A percentile compares a stretch with the other conserved stretches of the same genome.
phyloP scores from a whole-genome alignment of 1,284 basidiomycete species.

The Melampsora occidentalis region DNA sequence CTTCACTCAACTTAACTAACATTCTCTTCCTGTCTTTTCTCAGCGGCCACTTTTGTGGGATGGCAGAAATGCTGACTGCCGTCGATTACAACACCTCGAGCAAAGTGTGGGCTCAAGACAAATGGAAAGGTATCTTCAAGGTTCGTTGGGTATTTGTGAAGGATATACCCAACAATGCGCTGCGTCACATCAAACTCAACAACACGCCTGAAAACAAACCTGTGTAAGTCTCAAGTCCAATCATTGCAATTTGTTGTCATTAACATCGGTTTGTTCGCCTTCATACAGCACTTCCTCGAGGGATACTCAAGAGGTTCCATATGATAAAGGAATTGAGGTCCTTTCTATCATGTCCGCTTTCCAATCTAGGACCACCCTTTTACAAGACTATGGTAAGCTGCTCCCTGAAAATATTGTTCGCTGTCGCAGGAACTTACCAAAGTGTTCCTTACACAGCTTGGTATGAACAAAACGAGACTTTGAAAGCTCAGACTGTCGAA shows the following conservation, averaged over 20 bases:
- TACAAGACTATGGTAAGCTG: slow-evolving; percentile 62
- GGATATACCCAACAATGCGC: slow-evolving; percentile 81
- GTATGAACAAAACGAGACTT: slow-evolving; percentile 38
- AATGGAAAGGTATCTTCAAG: slow-evolving; percentile 97
- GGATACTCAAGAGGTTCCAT: slow-evolving; percentile 77
- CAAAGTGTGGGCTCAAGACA: slow-evolving; percentile 94
- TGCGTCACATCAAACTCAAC: slow-evolving; percentile 66
- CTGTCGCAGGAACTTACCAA: background rate
- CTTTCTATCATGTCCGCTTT: slow-evolving; percentile 87
- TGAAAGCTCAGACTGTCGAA: slow-evolving; percentile 17
- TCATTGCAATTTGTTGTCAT: background rate
- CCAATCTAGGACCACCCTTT: slow-evolving; percentile 79
- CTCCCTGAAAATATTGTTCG: background rate
- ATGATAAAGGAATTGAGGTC: slow-evolving; percentile 91
- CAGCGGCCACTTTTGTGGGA: slow-evolving; percentile 91
- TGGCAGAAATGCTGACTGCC: slow-evolving; percentile 90
- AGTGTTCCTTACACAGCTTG: slow-evolving; percentile 4
- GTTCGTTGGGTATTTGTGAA: slow-evolving; percentile 92
- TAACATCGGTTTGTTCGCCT: slow-evolving; percentile 67
- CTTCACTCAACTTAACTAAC: background rate
- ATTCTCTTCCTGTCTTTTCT: background rate
- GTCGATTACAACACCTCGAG: slow-evolving; percentile 80
- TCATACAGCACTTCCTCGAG: slow-evolving; percentile 52
- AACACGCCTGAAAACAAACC: slow-evolving; percentile 95
- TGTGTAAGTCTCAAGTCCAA: slow-evolving; percentile 56